Evolutionary conservation across 2,329 filamentous ascomycete species (phyloP).

Genomic region (Diaporthe sp.): DNA sequence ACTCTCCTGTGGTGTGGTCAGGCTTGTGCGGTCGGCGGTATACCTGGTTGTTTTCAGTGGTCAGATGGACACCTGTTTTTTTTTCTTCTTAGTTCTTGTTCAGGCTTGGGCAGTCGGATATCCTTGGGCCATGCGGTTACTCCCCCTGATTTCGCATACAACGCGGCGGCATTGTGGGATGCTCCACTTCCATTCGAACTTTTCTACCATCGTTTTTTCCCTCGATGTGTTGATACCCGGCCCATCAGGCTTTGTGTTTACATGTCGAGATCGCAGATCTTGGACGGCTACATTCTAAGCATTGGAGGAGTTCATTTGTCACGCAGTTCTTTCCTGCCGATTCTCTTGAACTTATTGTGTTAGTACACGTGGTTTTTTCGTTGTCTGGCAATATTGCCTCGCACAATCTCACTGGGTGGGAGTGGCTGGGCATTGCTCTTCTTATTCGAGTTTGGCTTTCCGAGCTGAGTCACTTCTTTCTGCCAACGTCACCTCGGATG

Average conservation of each 20-base stretch:
- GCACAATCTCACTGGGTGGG: conserved; percentile 35
- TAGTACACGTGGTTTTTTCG: conserved; percentile 32
- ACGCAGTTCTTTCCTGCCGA: conserved; percentile 35
- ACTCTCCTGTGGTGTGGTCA: conserved; percentile 22
- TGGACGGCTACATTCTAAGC: conserved; percentile 36
- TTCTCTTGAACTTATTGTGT: conserved; percentile 33
- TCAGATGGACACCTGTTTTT: not conserved
- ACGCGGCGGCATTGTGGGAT: conserved; percentile 33
- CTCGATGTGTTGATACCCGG: conserved; percentile 36
- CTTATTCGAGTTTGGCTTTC: not conserved
- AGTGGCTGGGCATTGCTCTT: conserved; percentile 13
- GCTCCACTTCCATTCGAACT: conserved; percentile 36
- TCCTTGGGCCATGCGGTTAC: conserved; percentile 36
- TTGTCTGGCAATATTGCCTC: conserved; percentile 35
- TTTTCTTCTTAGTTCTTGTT: conserved; percentile 32
- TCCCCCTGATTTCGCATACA: conserved; percentile 32
- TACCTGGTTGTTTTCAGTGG: conserved; percentile 42
- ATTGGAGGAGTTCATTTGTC: conserved; percentile 43
- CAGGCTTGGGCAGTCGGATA: conserved; percentile 36
- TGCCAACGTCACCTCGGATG: conserved; percentile 8
- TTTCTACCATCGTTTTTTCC: conserved; percentile 38
- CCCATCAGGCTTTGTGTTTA: conserved; percentile 30
- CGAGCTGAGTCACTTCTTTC: conserved; percentile 4
- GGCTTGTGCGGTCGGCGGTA: conserved; percentile 32
- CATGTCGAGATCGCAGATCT: conserved; percentile 26